Base-by-base conservation (phyloP, 257 asterid genomes). In the Nicotiana noctiflora region DNA sequence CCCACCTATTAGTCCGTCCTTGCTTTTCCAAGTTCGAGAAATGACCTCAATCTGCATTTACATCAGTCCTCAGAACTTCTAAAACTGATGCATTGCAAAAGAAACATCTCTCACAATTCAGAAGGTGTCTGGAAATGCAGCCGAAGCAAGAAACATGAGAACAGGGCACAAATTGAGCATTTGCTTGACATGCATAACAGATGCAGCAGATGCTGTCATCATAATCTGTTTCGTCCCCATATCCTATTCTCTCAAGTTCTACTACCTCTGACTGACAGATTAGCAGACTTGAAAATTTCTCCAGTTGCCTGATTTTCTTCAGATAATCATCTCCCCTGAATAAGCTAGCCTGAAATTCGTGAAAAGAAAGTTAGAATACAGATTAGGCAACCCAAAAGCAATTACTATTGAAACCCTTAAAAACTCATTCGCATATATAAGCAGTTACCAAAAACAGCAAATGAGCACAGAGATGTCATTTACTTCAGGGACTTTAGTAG, bases 81-180 rank as follows among this genome's bases (percentile, higher is more conserved):
- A 78, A 85, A 17, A 95, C 98, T 0, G 86, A 84, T 8, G 97
- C 87, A 57, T 95, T 95, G 89, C 98, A 95, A 83, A 95, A 95
- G 93, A 95, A 94, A 90, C 98, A 94, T 89, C 98, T 89, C 72
- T 89, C 91, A 88, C 98, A 88, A 78, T 94, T 94, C 55, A 94
- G 89, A 31, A 93, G 93, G 86, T 94, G 98, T 84, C 98, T 86
- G 17, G 98, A 88, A 81, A 93, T 93, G 93, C 99, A 95, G 78
- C 94, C 90, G 25, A 87, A 89, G 92, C 98, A 95, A 17, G 99
- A 93, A 11, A 86, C 81, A 52, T 95, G 99, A 3, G 90, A 89
- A 70, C 99, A 95, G 0, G 99, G 98, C 37, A 84, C 62, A 75
- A 95, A 92, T 37, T 84, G 89, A 49, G 98, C 84, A 57, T 89